Conservation (phyloP, 306 rosid species). For the Citrullus mucosospermus region DNA sequence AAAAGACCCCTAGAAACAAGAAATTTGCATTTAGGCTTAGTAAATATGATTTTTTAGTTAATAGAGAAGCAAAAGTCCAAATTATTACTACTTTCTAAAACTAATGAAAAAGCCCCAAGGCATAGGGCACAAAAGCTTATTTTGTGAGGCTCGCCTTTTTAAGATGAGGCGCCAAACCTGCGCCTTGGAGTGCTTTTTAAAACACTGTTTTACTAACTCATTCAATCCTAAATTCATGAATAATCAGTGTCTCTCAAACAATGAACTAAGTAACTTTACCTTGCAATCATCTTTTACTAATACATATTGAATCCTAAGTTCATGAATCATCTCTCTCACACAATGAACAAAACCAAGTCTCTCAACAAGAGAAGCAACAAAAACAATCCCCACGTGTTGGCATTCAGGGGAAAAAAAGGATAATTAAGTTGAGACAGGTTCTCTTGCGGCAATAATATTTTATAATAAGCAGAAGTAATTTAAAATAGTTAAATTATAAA, state of each 20-base stretch:
- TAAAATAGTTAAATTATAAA: constrained; percentile 5
- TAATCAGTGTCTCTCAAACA: background rate
- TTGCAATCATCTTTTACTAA: background rate
- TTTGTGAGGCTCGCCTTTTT: no score
- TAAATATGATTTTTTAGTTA: no score
- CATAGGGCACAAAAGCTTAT: no score
- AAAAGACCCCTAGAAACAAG: no score
- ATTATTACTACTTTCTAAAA: no score
- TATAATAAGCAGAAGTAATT: background rate
- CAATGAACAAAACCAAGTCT: background rate
- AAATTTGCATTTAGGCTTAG: no score
- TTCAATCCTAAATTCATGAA: background rate
- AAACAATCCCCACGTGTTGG: background rate
- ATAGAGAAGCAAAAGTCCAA: no score
- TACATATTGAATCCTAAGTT: background rate
- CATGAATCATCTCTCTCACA: background rate
- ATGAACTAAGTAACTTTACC: background rate
- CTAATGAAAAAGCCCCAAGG: no score
- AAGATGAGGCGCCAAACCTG: no score
- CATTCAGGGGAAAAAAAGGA: no score
- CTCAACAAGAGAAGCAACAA: background rate
- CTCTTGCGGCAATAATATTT: background rate
- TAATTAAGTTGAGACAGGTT: background rate
- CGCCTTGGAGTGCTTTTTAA: no score
- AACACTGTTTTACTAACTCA: background rate